Evolutionary conservation across 2,329 filamentous ascomycete genomes (phyloP).

Genomic region (Pseudocercospora musae): DNA sequence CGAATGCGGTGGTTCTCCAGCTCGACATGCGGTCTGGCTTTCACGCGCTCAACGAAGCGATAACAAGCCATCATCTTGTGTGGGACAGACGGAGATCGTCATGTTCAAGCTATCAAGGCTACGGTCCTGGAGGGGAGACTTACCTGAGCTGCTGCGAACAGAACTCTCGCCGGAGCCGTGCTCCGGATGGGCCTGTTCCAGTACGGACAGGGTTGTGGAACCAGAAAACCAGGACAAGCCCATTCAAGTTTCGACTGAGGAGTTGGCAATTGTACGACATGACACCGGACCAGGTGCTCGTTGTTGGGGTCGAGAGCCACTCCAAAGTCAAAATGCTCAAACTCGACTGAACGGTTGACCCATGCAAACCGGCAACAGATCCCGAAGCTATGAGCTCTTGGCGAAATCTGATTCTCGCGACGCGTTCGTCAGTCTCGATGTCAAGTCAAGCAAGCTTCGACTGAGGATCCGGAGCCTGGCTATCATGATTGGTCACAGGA

Average conservation of each 20-base stretch:
- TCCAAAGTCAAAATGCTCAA: not conserved
- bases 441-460: not conserved
- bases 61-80: not conserved
- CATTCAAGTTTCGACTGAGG: not conserved
- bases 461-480: not conserved
- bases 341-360: not conserved
- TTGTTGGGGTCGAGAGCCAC: not conserved
- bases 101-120: not conserved
- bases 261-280: not conserved
- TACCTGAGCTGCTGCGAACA: not conserved
- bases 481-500: not conserved
- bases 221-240: not conserved
- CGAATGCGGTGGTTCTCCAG: not conserved
- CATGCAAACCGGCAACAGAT: not conserved
- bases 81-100: not conserved
- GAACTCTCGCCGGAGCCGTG: not conserved
- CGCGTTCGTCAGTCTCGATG: not conserved
- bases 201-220: not conserved
- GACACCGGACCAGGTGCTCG: not conserved
- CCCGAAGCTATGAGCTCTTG: not conserved
- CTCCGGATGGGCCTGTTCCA: not conserved
- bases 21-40: not conserved
- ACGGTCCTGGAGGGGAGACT: not conserved
- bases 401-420: not conserved
- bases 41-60: not conserved